Evolutionary conservation across 768 basidiomycete genomes (phyloP).

Genomic region (Lactifluus echinatus): DNA sequence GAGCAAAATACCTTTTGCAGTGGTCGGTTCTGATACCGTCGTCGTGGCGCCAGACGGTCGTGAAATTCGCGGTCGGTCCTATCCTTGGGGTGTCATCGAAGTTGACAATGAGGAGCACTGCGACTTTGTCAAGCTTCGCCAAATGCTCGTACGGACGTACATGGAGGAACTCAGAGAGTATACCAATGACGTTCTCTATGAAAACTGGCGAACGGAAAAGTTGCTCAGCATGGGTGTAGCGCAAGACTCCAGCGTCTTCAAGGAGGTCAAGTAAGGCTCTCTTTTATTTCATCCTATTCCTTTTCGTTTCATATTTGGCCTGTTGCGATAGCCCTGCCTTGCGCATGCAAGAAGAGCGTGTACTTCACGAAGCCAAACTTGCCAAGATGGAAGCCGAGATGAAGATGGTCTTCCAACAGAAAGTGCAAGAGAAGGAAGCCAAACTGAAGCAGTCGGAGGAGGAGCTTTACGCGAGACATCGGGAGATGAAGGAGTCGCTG

Average conservation of each 20-base stretch:
- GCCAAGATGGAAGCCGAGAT: conserved; percentile 99
- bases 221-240: conserved; percentile 95
- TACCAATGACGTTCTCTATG: conserved; percentile 92
- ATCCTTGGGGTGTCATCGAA: conserved; percentile 99
- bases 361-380: conserved; percentile 93
- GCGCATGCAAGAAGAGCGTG: conserved; percentile 91
- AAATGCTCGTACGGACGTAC: conserved; percentile 98
- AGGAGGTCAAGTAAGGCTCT: conserved; percentile 88
- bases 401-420: conserved; percentile 99
- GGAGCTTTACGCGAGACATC: conserved; percentile 96
- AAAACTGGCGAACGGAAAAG: conserved; percentile 98
- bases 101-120: conserved; percentile 99
- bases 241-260: conserved; percentile 97
- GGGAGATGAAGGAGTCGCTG: conserved; percentile 99
- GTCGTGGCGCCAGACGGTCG: conserved; percentile 83
- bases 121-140: conserved; percentile 98
- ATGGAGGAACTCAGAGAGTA: conserved; percentile 99
- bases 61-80: conserved; percentile 86
- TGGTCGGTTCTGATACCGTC: conserved; percentile 86
- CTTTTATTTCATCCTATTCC: not conserved
- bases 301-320: not conserved
- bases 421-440: conserved; percentile 98
- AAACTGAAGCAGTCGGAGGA: conserved; percentile 99
- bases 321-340: conserved; percentile 69
- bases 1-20: conserved; percentile 97